Base-by-base conservation (phyloP, 1,284 basidiomycete genomes). In the Ustilago trichophora region DNA sequence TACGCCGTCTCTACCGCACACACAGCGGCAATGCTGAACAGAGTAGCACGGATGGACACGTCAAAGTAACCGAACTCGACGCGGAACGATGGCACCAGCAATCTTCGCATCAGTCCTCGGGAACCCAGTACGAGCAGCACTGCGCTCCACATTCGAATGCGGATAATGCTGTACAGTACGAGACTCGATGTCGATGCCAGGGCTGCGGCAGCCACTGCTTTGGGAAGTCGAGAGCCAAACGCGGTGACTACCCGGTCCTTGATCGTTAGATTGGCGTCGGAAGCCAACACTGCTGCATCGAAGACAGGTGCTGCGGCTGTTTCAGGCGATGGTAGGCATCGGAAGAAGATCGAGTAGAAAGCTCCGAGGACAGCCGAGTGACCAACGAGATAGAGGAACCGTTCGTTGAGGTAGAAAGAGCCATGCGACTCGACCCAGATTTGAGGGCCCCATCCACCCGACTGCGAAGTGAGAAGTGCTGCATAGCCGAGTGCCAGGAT, bases 351-450 rank as follows among this genome's bases (percentile, higher is more conserved):
- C 0, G 64, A 36, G 25, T 72, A 72, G 41, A 65, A 35, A 1
- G 48, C 50, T 15, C 55, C 72, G 4, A 64, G 44, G 16, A 58
- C 13, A 2, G 54, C 45, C 19, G 54, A 38, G 4, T 60, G 42
- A 13, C 42, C 54, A 13, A 71, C 9, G 7, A 62, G 27, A 16
- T 58, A 59, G 22, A 76, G 53, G 29, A 72, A 70, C 7, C 72
- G 53, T 51, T 76, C 74, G 45, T 76, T 74, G 36, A 72, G 50
- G 45, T 74, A 76, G 49, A 65, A 66, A 10, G 72, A 52, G n/a
- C 31, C 33, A 37, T 76, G 72, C 34, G 64, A 67, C 0, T 63
- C 53, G 19, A 76, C 62, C 58, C 60, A 76, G 8, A 59, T 34
- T 26, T 64, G 56, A 10, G 66, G 63, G 4, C 49, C 58, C 68